Evolutionary conservation across 129 eudicot species (phyloP), one percentile per base, ranked within the genome.

Genomic region (Artemisia tridentata): DNA sequence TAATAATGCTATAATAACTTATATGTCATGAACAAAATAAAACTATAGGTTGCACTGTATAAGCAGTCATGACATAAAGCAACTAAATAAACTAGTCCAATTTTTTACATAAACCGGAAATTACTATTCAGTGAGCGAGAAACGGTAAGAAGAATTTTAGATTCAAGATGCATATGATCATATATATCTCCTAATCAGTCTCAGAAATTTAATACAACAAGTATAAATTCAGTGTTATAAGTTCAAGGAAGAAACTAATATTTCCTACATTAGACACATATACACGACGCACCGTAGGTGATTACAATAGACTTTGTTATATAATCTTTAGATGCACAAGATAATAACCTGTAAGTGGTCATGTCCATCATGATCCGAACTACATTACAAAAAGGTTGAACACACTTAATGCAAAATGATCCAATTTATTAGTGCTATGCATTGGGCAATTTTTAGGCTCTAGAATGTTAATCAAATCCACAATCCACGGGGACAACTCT

Each of bases 351-450:
- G 76, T 58, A 83, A 47, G 45, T 57, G 64, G 25, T 69, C 74
- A 49, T 83, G 88, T 41, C 57, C 80, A 16, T 75, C 64, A 65
- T 83, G 88, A 59, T 9, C 25, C 3, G 74, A 72, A 68, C 82
- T 69, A 59, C 84, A 83, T 72, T 56, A 64, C 88, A 83, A 65
- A 83, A 80, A 21, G 88, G 57, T 21, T 8, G 20, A 6, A 51
- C 50, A 65, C 84, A 83, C 17, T 76, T 58, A 3, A 80, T 80
- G 53, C 88, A 83, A 65, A 83, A 83, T 5, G 80, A 83, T 83
- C 84, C 63, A 75, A 61, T n/a, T 75, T 76, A 56, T 76, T 53
- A n/a, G n/a, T 16, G 20, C 58, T 58, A 65, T 80, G 88, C 61
- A 34, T 65, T 19, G 25, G 21, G 69, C 88, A 83, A 6, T 60